A percentile compares a stretch with the other conserved stretches of the same genome.
phyloP scores from a whole-genome alignment of 164 flowering plant species.

The Brasenia schreberi region DNA sequence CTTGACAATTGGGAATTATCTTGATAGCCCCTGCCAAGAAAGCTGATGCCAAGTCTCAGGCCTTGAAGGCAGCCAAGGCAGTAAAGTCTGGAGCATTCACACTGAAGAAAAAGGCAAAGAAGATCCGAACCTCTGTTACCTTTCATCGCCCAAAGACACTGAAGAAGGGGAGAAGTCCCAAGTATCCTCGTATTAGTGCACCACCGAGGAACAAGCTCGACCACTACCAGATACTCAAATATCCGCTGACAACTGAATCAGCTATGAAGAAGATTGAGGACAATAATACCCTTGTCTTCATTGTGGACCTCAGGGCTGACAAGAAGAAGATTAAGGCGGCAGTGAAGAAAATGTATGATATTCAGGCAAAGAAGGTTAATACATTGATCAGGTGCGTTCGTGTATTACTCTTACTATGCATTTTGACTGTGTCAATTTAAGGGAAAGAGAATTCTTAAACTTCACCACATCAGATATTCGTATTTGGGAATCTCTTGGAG shows the following conservation, averaged over 20 bases:
- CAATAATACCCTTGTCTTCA: constrained; percentile 75
- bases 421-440: too few relatives aligned
- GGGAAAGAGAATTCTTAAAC: too few relatives aligned
- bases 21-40: constrained; percentile 32
- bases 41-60: constrained; percentile 61
- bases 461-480: too few relatives aligned
- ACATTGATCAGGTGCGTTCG: constrained; percentile 58
- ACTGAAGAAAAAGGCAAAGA: constrained; percentile 59
- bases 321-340: constrained; percentile 81
- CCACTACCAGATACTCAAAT: constrained; percentile 56
- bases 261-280: constrained; percentile 47
- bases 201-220: constrained; percentile 72
- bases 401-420: not conserved
- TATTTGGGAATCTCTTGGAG: too few relatives aligned
- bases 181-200: constrained; percentile 73
- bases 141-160: constrained; percentile 74
- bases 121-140: constrained; percentile 58
- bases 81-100: constrained; percentile 43
- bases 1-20: not conserved
- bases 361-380: constrained; percentile 78
- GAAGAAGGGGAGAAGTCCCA: constrained; percentile 56
- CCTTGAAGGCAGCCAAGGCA: constrained; percentile 65
- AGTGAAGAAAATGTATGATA: constrained; percentile 79
- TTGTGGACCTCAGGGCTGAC: constrained; percentile 74
- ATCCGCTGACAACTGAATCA: constrained; percentile 9